phyloP scores from a whole-genome alignment of 2,329 filamentous ascomycete species.

The Xylaria arbuscula region DNA sequence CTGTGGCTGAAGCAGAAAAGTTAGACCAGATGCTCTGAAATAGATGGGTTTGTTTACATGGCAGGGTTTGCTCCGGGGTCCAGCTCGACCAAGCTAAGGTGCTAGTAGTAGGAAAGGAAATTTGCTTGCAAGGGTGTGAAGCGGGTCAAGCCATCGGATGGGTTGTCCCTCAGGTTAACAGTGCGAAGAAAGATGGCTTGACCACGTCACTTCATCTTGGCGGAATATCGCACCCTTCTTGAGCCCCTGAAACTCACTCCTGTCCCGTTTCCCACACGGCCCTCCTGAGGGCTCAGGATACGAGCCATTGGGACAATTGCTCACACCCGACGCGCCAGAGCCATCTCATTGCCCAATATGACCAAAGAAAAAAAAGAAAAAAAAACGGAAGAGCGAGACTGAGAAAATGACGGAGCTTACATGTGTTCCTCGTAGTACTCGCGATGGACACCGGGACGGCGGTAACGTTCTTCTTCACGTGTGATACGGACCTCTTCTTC shows the following conservation, averaged over 20 bases:
- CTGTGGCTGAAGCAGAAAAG: conserved; percentile 44
- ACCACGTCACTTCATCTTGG: conserved; percentile 17
- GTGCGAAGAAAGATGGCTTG: conserved; percentile 29
- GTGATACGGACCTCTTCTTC: conserved; percentile 88
- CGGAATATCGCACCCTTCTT: conserved; percentile 3
- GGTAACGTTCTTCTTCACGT: conserved; percentile 80
- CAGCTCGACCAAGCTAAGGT: conserved; percentile 34
- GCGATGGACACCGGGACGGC: conserved; percentile 74
- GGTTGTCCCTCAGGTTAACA: conserved; percentile 27
- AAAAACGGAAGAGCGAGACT: not conserved
- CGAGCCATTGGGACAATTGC: not conserved
- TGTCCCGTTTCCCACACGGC: not conserved
- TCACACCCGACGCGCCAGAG: not conserved
- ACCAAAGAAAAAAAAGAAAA: not conserved
- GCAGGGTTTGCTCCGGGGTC: conserved; percentile 17
- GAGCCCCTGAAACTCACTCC: not conserved
- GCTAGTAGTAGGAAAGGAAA: conserved; percentile 37
- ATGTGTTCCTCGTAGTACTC: conserved; percentile 66
- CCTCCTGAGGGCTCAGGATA: not conserved
- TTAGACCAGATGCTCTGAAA: conserved; percentile 30
- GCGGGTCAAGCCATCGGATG: conserved; percentile 30
- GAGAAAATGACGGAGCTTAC: conserved; percentile 49
- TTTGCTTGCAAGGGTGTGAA: conserved; percentile 28
- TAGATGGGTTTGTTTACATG: conserved; percentile 36
- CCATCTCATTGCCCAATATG: not conserved